phyloP scores from a whole-genome alignment of 208 protist genomes.

The Crithidia fasciculata region DNA sequence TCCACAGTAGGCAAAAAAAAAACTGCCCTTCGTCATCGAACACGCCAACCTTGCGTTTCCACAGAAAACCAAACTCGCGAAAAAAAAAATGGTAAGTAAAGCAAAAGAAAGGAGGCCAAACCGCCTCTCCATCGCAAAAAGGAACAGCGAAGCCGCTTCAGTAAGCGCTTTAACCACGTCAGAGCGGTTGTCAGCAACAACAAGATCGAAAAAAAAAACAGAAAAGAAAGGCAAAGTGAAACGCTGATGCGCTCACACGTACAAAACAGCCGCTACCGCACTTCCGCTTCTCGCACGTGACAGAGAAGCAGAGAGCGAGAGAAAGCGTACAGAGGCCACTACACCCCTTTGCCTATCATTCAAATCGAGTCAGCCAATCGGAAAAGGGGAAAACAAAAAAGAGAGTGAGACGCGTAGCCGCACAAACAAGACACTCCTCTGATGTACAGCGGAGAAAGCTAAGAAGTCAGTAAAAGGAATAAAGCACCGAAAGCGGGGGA shows the following conservation, averaged over 20 bases:
- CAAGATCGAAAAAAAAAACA: not conserved
- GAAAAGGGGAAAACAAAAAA: not conserved
- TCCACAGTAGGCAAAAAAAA: too few species aligned
- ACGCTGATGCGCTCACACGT: too few species aligned
- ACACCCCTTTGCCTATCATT: not conserved
- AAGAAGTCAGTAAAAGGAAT: slow-evolving; percentile 15
- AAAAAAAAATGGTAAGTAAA: too few species aligned
- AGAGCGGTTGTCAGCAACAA: not conserved
- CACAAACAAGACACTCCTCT: not conserved
- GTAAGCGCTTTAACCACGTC: too few species aligned
- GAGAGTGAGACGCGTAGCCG: not conserved
- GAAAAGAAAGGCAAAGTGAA: not conserved
- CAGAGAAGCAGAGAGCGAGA: too few species aligned
- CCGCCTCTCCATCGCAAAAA: not conserved
- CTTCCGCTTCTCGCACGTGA: too few species aligned
- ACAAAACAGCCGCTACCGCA: too few species aligned
- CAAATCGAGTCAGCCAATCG: not conserved
- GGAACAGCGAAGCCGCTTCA: not conserved
- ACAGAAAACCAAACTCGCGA: too few species aligned
- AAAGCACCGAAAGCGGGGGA: not conserved
- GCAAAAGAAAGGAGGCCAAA: too few species aligned
- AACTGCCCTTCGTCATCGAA: too few species aligned
- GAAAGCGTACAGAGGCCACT: too few species aligned
- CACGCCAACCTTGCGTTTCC: too few species aligned
- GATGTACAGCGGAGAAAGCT: not conserved